A percentile compares a stretch with the other conserved stretches of the same genome.
phyloP scores from a whole-genome alignment of 1,284 basidiomycete genomes.

The Apiotrichum laibachii region DNA sequence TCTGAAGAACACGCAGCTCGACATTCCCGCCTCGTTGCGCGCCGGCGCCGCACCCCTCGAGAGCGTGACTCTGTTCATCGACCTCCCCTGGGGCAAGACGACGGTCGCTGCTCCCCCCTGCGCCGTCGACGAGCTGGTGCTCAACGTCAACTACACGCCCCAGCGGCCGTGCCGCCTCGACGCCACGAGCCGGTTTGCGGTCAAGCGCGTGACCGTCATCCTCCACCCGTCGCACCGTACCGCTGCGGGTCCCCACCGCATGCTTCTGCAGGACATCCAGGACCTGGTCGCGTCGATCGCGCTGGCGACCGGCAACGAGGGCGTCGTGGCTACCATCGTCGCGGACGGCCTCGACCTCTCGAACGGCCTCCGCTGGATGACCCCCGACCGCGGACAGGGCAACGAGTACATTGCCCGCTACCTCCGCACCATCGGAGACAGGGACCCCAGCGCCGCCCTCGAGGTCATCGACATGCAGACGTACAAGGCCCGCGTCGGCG shows the following conservation, averaged over 20 bases:
- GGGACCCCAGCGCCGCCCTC: neutral
- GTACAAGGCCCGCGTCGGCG: constrained; percentile 1
- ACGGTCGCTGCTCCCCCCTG: neutral
- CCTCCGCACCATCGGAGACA: neutral
- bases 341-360: neutral
- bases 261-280: neutral
- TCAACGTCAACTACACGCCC: neutral
- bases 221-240: neutral
- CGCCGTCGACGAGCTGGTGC: neutral
- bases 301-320: neutral
- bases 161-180: constrained; percentile 4
- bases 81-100: neutral
- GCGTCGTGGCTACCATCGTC: neutral
- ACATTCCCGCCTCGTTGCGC: neutral
- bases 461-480: neutral
- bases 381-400: too few species aligned
- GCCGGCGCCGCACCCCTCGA: neutral
- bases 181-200: neutral
- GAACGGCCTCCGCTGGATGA: neutral
- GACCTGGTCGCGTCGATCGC: neutral
- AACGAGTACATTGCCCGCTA: neutral
- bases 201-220: neutral
- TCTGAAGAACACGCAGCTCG: constrained; percentile 1
- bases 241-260: neutral
- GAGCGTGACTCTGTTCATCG: neutral